A percentile compares a stretch with the other conserved stretches of the same genome.
These are phyloP conservation scores for Magnusiomyces tetraspermus DNA, from an alignment of 1,139 yeast species.

Conservation along the genomic window DNA sequence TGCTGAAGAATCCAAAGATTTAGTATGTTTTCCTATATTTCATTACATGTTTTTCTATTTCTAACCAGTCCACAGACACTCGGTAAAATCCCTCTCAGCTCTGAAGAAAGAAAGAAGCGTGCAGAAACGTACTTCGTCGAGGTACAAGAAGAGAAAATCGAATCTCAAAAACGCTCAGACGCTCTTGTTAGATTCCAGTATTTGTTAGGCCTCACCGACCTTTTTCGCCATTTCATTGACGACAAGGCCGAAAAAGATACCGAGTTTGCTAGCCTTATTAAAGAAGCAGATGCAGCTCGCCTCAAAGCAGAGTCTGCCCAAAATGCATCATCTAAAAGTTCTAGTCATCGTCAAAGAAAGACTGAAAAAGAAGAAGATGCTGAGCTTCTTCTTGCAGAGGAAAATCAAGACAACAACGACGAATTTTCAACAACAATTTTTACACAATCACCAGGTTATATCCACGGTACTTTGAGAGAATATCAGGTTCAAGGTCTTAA, in stretches of 20 bases:
- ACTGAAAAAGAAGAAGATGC: slow-evolving; percentile 92
- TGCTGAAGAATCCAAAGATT: too few species aligned
- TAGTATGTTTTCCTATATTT: background rate
- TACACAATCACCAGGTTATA: slow-evolving; percentile 70
- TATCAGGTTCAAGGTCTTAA: slow-evolving; percentile 90
- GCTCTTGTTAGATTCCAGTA: slow-evolving; percentile 75
- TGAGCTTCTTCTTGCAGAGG: slow-evolving; percentile 72
- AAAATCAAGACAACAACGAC: slow-evolving; percentile 41
- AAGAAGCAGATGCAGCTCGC: slow-evolving; percentile 32
- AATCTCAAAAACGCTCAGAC: slow-evolving; percentile 37
- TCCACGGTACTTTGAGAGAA: slow-evolving; percentile 49
- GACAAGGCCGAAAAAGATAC: slow-evolving; percentile 68
- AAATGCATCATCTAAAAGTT: slow-evolving; percentile 6
- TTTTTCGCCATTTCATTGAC: slow-evolving; percentile 84
- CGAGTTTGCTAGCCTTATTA: slow-evolving; percentile 47
- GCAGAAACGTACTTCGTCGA: slow-evolving; percentile 5
- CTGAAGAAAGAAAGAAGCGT: slow-evolving; percentile 7
- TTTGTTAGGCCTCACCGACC: slow-evolving; percentile 69
- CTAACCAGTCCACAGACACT: background rate
- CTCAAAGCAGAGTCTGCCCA: slow-evolving; percentile 13
- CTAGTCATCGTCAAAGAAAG: slow-evolving; percentile 43
- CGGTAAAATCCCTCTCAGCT: background rate
- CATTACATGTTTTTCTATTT: background rate
- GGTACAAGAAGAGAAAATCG: slow-evolving; percentile 1
- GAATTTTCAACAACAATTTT: slow-evolving; percentile 42